A percentile compares a stretch with the other conserved stretches of the same genome.
These are phyloP conservation scores for Colletotrichum shisoi DNA, from an alignment of 2,329 filamentous ascomycete species.

Conservation along the genomic window DNA sequence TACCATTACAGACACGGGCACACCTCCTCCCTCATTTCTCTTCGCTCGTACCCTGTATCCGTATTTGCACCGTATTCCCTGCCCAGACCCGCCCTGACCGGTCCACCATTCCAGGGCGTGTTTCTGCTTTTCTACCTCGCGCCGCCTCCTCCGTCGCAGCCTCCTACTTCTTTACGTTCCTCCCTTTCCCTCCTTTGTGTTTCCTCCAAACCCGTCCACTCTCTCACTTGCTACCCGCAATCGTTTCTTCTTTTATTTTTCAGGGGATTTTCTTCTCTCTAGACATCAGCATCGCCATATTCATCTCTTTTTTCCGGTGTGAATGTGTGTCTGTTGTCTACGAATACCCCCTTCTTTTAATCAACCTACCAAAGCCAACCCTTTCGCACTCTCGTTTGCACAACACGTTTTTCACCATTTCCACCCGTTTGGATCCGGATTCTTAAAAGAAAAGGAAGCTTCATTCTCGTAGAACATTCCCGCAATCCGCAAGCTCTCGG, in stretches of 20 bases:
- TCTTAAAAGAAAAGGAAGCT: neutral
- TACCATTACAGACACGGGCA: too few relatives aligned
- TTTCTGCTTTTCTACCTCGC: conserved; percentile 39
- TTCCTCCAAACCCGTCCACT: conserved; percentile 38
- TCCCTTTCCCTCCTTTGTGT: conserved; percentile 27
- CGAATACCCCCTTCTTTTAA: conserved; percentile 36
- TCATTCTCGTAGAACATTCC: neutral
- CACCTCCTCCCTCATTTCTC: neutral
- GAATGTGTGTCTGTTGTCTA: conserved; percentile 9
- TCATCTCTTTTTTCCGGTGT: neutral
- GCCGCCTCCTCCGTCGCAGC: conserved; percentile 22
- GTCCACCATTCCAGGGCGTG: conserved; percentile 34
- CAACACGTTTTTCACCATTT: conserved; percentile 27
- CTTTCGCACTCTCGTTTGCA: conserved; percentile 40
- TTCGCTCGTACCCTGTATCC: neutral
- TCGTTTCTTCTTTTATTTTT: conserved; percentile 30
- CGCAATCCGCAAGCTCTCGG: too few relatives aligned
- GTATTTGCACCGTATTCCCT: conserved; percentile 2
- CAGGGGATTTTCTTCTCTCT: conserved; percentile 12
- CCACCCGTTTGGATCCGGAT: neutral
- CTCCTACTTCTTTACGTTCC: conserved; percentile 7
- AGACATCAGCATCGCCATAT: conserved; percentile 8
- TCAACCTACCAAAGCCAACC: conserved; percentile 17
- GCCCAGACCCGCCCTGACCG: conserved; percentile 10
- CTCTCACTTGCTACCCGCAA: conserved; percentile 32